Evolutionary conservation across 257 asterid genomes (phyloP).

Genomic region (Galeopsis tetrahit): DNA sequence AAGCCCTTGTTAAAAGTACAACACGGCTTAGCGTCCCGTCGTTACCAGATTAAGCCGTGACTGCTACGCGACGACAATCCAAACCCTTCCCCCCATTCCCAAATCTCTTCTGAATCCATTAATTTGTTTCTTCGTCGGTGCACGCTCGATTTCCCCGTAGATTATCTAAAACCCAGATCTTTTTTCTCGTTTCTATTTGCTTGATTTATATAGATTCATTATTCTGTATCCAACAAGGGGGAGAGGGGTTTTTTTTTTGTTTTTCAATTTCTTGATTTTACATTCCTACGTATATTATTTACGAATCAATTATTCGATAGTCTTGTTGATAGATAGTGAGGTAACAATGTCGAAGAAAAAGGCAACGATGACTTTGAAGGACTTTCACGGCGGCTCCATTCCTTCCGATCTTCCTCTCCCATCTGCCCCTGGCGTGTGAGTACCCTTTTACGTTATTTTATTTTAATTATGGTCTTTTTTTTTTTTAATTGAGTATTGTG

Average conservation of each 20-base stretch:
- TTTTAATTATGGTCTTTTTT: constrained; percentile 4
- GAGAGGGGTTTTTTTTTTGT: constrained; percentile 25
- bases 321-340: constrained; percentile 24
- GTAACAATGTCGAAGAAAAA: constrained; percentile 83
- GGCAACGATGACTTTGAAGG: constrained; percentile 93
- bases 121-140: constrained; percentile 8
- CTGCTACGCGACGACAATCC: constrained; percentile 35
- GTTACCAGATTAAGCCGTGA: constrained; percentile 38
- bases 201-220: constrained; percentile 32
- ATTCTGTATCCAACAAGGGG: constrained; percentile 24
- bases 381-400: constrained; percentile 94
- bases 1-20: constrained; percentile 33
- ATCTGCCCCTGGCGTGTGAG: constrained; percentile 96
- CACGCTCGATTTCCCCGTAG: background rate
- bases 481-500: constrained; percentile 8
- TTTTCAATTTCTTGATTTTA: background rate
- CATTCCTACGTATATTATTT: background rate
- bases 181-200: background rate
- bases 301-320: constrained; percentile 17
- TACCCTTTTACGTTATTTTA: constrained; percentile 24
- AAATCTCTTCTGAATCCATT: constrained; percentile 33
- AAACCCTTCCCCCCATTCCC: constrained; percentile 39
- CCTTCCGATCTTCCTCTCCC: constrained; percentile 96
- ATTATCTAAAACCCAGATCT: constrained; percentile 19
- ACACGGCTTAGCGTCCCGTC: constrained; percentile 33